These are phyloP conservation scores for Neopestalotiopsis sp. DNA, from an alignment of 2,329 filamentous ascomycete species.

Conservation along the genomic window DNA sequence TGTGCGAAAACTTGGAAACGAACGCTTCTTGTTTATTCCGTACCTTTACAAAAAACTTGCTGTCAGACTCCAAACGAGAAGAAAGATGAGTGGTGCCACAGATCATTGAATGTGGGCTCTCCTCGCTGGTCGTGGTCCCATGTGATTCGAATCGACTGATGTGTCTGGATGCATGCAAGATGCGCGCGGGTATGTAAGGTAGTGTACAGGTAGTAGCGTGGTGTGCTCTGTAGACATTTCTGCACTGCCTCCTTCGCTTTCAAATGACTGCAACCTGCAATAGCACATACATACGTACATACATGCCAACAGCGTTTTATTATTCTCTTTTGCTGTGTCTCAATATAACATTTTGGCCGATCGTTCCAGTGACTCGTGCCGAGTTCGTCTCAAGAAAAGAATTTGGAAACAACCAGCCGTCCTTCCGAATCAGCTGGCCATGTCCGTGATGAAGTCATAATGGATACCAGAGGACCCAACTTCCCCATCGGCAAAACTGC, in stretches of 20 bases:
- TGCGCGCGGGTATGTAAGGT: background rate
- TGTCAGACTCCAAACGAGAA: background rate
- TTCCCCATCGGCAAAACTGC: constrained; percentile 5
- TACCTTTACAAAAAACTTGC: too few relatives aligned
- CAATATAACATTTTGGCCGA: background rate
- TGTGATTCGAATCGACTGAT: background rate
- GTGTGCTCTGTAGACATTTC: background rate
- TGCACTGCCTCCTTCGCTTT: constrained; percentile 7
- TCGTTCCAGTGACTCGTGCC: constrained; percentile 3
- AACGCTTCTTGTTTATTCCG: too few relatives aligned
- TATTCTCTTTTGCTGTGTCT: background rate
- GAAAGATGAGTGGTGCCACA: background rate
- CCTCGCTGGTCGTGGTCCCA: background rate
- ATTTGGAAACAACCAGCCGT: background rate
- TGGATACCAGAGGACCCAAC: background rate
- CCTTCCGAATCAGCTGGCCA: constrained; percentile 9
- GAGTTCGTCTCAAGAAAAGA: constrained; percentile 7
- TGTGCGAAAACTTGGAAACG: background rate
- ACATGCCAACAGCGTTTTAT: background rate
- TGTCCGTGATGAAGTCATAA: constrained; percentile 8
- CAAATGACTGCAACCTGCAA: background rate
- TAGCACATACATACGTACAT: background rate
- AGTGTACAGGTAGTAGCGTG: background rate
- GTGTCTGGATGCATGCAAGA: background rate
- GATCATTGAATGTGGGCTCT: background rate